Base-by-base conservation (phyloP, 352 stramenopile species). In the Phytophthora aleatoria region DNA sequence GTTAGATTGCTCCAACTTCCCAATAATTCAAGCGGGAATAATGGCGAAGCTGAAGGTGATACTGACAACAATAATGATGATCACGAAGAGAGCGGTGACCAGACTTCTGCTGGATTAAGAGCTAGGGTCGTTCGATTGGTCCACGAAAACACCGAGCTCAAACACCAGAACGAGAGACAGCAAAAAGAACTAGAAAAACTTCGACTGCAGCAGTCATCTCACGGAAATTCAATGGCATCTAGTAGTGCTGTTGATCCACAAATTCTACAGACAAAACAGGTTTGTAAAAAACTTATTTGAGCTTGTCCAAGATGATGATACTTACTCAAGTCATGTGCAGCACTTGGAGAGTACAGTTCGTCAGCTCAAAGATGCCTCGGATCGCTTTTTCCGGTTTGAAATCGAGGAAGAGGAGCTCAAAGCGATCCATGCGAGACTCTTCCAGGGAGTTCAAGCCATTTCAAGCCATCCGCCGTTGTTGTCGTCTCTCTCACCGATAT, bases 331-430 rank as follows among this genome's bases (percentile, higher is more conserved):
- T 44, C 1, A 11, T 41, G 16, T 41, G 39, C 64, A 91, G 84
- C 78, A 88, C 73, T 62, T 95, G 30, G 83, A 94, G 63, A 74
- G 35, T 12, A 84, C 81, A 1, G 47, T 95, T 28, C 65, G 64
- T 15, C 86, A 92, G 49, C 64, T 95, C 3, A 91, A 90, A 66
- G 86, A 93, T 16, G 84, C 82, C 0, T 91, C 81, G 0, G 83
- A 95, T 56, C 75, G 81, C 11, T 98, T 98, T 63, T 98, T 98
- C 65, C 83, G 87, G 61, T 98, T 97, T 72, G 91, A 98, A 62
- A 97, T 98, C 44, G 92, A 98, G 69, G 91, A 98, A 69, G 90
- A 97, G 50, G 87, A 97, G 55, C 82, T 97, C 48, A 89, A 93
- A 58, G 38, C 61, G 31, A 90, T 92, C 51, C 72, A 94, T 65